Conservation (phyloP, 164 flowering plant species). For the Kingdonia uniflora region DNA sequence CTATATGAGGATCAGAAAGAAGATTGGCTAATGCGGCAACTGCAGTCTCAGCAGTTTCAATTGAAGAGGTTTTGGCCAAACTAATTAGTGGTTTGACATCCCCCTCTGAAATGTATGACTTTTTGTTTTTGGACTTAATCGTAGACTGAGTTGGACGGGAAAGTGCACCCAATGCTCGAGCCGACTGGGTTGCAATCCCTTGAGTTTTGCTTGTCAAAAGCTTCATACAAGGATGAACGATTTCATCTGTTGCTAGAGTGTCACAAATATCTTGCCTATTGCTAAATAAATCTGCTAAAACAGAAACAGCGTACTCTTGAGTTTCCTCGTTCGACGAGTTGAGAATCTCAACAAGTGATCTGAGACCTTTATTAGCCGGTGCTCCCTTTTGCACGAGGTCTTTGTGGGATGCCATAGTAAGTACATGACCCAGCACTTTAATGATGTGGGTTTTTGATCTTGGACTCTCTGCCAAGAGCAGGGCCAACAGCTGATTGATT, state of each 20-base stretch:
- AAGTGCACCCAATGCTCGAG: constrained; percentile 78
- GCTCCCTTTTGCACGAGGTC: constrained; percentile 67
- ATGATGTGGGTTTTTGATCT: constrained; percentile 53
- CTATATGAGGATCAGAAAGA: constrained; percentile 69
- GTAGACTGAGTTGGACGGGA: constrained; percentile 58
- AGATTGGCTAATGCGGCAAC: constrained; percentile 86
- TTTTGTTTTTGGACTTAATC: constrained; percentile 28
- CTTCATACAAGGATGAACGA: constrained; percentile 74
- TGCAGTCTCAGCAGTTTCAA: constrained; percentile 83
- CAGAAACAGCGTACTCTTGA: constrained; percentile 79
- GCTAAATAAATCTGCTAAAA: constrained; percentile 71
- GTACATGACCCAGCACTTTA: constrained; percentile 77
- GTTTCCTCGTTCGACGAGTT: constrained; percentile 73
- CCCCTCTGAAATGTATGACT: constrained; percentile 61
- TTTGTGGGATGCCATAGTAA: constrained; percentile 46
- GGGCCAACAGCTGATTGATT: constrained; percentile 64
- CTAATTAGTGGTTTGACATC: constrained; percentile 71
- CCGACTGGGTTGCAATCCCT: constrained; percentile 66
- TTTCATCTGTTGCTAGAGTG: constrained; percentile 82
- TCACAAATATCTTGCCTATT: constrained; percentile 73
- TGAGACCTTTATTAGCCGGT: constrained; percentile 65
- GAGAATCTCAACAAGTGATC: constrained; percentile 71
- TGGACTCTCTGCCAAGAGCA: constrained; percentile 72
- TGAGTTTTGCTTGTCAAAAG: constrained; percentile 79
- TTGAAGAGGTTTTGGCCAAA: constrained; percentile 73